Base-by-base conservation (phyloP, 2,329 filamentous ascomycete species). In the Fusarium anguioides region DNA sequence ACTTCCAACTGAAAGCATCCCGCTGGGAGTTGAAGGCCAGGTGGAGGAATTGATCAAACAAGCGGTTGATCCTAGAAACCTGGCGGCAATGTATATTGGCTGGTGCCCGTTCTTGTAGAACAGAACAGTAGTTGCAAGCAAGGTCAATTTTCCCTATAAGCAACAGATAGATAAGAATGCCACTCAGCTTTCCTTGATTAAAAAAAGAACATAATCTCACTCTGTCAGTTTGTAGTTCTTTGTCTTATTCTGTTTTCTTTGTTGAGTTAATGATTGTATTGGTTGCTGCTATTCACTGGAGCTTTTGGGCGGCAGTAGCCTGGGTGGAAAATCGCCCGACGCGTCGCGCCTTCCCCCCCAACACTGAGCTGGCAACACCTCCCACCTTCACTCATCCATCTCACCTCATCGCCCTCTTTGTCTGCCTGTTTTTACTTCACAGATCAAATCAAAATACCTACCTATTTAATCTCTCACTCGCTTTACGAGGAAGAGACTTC, bases 61-160 rank as follows among this genome's bases (percentile, higher is more conserved):
- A 81, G 96, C 96, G 31, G 91, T 91, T 21, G 89, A 94, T 77
- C 87, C 90, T 56, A 86, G 81, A 74, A 96, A 96, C 77, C 78
- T 99, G 79, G 88, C 92, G 18, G 88, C 89, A 36, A 99, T 99
- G 96, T 99, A 98, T 79, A 97, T 98, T 79, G 96, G 96, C 20
- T 98, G 95, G 95, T 87, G 86, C 74, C 83, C 86, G 21, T 88
- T 88, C 71, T 75, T 88, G 72, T 69, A 48, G 69, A 7, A 29
- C 20, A 35, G 46, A 45, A 49, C 27, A 37, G 46, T 26, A 42
- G 46, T 29, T 10, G 37, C 41, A n/a, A 45, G 36, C n/a, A 17
- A 39, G 12, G 27, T 20, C 20, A 5, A 46, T 24, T 20, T 24
- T 20, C 21, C 5, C 27, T 24, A 18, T 17, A 14, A 29, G 41